Conservation (phyloP, 768 basidiomycete species). For the Lactarius tabidus region DNA sequence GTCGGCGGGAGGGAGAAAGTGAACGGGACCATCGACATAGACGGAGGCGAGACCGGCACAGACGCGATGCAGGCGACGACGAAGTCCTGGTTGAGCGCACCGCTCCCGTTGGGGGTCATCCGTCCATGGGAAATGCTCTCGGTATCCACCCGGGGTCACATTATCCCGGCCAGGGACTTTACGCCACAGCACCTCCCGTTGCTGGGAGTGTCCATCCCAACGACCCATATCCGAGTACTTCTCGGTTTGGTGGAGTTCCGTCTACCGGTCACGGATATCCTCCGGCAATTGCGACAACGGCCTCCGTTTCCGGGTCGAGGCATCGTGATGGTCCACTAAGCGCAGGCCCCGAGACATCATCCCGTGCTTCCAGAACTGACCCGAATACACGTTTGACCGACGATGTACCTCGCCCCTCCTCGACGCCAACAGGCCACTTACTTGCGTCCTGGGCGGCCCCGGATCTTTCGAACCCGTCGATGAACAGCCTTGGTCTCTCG, state of each 20-base stretch:
- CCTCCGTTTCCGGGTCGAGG: slow-evolving; percentile 8
- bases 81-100: background rate
- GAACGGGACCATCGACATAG: slow-evolving; percentile 5
- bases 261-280: slow-evolving; percentile 1
- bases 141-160: slow-evolving; percentile 11
- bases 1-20: slow-evolving; percentile 17
- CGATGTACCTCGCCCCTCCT: slow-evolving; percentile 13
- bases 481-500: slow-evolving; percentile 23
- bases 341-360: background rate
- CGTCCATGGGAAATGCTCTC: slow-evolving; percentile 12
- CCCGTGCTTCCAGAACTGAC: background rate
- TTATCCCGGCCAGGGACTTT: slow-evolving; percentile 11
- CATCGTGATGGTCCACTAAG: slow-evolving; percentile 4
- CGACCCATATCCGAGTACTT: slow-evolving; percentile 5
- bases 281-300: background rate
- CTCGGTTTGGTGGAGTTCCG: slow-evolving; percentile 3
- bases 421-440: slow-evolving; percentile 14
- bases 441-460: slow-evolving; percentile 15
- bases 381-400: background rate
- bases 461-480: slow-evolving; percentile 14
- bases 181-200: slow-evolving; percentile 3
- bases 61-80: slow-evolving; percentile 9
- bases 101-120: background rate
- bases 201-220: background rate
- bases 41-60: slow-evolving; percentile 15